These are phyloP conservation scores for Durusdinium trenchii DNA, from an alignment of 73 alveolate genomes.

Conservation along the genomic window DNA sequence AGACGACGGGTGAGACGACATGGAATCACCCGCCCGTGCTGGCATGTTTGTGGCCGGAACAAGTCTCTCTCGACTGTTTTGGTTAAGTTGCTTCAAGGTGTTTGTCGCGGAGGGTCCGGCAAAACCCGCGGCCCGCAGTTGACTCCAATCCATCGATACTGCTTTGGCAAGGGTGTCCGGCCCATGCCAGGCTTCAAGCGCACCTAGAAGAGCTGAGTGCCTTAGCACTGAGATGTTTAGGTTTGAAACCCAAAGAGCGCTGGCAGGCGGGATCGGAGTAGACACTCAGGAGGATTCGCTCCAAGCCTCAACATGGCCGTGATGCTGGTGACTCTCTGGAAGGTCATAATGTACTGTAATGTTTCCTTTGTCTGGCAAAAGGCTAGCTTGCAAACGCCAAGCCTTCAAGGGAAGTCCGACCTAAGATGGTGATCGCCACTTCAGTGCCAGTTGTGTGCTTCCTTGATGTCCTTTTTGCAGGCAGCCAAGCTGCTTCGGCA, in stretches of 20 bases:
- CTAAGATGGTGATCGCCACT: no score
- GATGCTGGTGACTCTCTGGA: no score
- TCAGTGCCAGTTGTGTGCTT: no score
- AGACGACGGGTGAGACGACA: slow-evolving; percentile 36
- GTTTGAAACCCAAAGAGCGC: slow-evolving; percentile 26
- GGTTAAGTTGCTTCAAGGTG: neutral
- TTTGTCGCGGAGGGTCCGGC: neutral
- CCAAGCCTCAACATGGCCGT: no score
- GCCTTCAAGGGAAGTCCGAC: no score
- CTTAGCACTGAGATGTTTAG: slow-evolving; percentile 3
- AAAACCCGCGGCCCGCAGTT: neutral
- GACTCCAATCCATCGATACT: no score
- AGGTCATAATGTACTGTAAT: no score
- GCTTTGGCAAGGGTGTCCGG: neutral
- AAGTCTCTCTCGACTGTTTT: neutral
- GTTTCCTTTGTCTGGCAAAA: no score
- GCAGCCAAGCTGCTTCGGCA: slow-evolving; percentile 59
- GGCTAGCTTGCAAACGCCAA: no score
- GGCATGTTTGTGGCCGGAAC: neutral
- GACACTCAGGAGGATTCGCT: no score
- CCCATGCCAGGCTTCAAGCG: neutral
- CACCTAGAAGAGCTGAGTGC: neutral
- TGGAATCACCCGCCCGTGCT: slow-evolving; percentile 54
- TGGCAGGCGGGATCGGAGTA: slow-evolving; percentile 52
- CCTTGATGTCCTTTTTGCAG: neutral